Base-by-base conservation (phyloP, 2,329 filamentous ascomycete genomes). In the Trichoderma sp. region DNA sequence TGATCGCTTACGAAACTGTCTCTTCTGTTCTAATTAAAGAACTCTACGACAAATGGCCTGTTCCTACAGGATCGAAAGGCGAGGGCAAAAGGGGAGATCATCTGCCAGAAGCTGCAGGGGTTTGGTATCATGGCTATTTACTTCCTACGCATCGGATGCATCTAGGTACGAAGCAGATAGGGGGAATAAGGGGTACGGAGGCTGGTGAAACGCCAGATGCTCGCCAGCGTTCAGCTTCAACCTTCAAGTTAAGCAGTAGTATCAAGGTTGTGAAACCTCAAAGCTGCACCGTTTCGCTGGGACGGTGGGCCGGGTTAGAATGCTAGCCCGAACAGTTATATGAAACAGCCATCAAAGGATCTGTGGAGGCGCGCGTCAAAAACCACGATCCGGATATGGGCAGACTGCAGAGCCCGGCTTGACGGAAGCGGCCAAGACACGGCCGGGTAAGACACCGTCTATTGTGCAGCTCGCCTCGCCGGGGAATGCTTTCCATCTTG, bases 351-450 rank as follows among this genome's bases (percentile, higher is more conserved):
- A 64, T 64, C 22, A 53, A 64, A 39, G 34, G 34, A 42, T 65
- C 52, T 48, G 48, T 57, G 61, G 52, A 65, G 61, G 61, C 61
- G 61, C 61, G 61, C 61, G 61, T 45, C 52, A 64, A 64, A 19
- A n/a, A 19, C 22, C 45, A 35, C n/a, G 17, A 56, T 48, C 27
- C 37, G 27, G 52, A 48, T 34, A 39, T 13, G 10, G 60, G 15
- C 34, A 48, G 35, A 29, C 35, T 50, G 59, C n/a, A 64, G 37
- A 25, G 42, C 32, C 61, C 50, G 61, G 17, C 25, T n/a, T 25
- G 61, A 65, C 61, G 61, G 61, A 65, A 65, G 35, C 61, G 37
- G 61, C 7, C n/a, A 39, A 65, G 61, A 65, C 61, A 65, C 13
- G 52, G 52, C 19, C 27, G 19, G 22, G 5, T 57, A 37, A 65